Evolutionary conservation across 352 stramenopile species (phyloP), one percentile per base, ranked within the genome.

Genomic region (Phytophthora crassamura): DNA sequence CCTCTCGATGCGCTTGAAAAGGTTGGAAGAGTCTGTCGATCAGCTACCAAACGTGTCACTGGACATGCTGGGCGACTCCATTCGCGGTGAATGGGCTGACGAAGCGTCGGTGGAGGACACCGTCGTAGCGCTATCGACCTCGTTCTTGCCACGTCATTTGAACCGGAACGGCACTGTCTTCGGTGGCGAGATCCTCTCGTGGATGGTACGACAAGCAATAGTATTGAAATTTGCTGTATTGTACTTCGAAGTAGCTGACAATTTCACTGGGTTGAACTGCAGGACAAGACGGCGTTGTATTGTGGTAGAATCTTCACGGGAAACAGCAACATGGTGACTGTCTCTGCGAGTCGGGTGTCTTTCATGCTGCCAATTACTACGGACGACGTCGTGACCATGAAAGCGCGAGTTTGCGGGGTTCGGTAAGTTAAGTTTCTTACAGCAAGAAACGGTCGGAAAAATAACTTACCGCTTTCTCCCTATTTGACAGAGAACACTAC

Each of bases 91-190:
- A 9, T 43, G 46, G 25, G n/a, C 39, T 9, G 20, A 41, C 9
- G 15, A 34, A 20, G 48, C 81, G 1, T 2, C 57, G 0, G 67
- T 87, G 39, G 32, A 58, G 3, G 77, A 84, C 34, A 85, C 81
- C n/a, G 57, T 67, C 33, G 65, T 90, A 8, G 77, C 84, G 28
- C 49, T 86, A n/a, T 53, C 61, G 55, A 80, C 79, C 15, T 73
- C 67, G 50, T 84, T 87, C 43, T 32, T 89, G 49, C 80, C 77
- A 15, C 70, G 74, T 40, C 67, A 89, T 57, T 59, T 87, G 34
- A 89, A 89, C 62, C 59, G 69, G 36, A 75, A 77, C 46, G 49
- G 80, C 12, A 86, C 69, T n/a, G 65, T 89, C 22, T 89, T 85
- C 45, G 80, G 80, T 10, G 80, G 78, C 7, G 76, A 85, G 22